These are phyloP conservation scores for Pseudogymnoascus sp. DNA, from an alignment of 2,329 filamentous ascomycete species.

Conservation along the genomic window DNA sequence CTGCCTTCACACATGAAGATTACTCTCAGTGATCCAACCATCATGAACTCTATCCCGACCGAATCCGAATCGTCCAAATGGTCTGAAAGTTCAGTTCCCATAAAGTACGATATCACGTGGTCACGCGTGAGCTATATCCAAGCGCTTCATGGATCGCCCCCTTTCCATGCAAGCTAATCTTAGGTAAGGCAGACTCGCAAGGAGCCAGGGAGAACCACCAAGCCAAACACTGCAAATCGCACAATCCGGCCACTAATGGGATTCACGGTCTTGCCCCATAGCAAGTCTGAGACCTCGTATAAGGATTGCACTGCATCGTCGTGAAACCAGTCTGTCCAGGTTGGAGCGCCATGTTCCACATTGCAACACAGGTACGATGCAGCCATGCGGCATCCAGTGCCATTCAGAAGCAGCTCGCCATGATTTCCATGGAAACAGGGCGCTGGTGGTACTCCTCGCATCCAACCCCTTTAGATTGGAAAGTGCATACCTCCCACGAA, in stretches of 20 bases:
- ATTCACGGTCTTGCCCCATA: background rate
- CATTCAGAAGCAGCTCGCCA: background rate
- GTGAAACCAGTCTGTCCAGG: background rate
- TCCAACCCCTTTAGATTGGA: background rate
- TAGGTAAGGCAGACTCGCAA: conserved; percentile 9
- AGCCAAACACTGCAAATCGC: background rate
- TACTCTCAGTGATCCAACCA: background rate
- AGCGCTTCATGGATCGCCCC: background rate
- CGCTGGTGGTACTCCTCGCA: background rate
- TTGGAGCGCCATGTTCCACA: background rate
- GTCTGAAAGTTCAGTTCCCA: background rate
- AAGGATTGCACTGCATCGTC: background rate
- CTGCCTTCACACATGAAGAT: background rate
- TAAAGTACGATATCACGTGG: background rate
- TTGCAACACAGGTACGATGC: background rate
- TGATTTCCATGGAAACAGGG: background rate
- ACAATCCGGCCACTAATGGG: background rate
- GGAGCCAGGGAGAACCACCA: background rate
- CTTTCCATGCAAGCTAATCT: background rate
- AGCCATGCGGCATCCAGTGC: background rate
- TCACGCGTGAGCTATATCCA: background rate
- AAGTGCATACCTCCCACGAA: background rate
- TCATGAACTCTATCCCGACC: background rate
- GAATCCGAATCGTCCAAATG: background rate
- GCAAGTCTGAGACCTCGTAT: background rate